Evolutionary conservation across 2,329 filamentous ascomycete genomes (phyloP), one percentile per base, ranked within the genome.

Genomic region (Lachnellula willkommii): DNA sequence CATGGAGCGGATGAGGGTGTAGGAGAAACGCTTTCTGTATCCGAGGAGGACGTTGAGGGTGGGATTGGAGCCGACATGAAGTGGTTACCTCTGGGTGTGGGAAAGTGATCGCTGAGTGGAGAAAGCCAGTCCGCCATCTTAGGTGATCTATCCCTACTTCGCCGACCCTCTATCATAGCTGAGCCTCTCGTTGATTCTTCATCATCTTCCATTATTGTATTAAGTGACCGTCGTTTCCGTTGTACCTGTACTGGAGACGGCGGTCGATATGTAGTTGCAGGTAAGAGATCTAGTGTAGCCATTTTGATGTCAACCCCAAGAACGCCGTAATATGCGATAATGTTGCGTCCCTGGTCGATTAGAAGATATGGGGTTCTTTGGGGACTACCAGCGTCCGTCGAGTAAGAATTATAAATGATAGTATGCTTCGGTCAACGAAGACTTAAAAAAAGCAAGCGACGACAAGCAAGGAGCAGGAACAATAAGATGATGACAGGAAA

Each of bases 11-110:
- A 82, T 42, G 77, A 80, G 9, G 74, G 77, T 65, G 77, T 78
- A 53, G 77, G 82, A 55, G 80, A 82, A 51, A 72, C 76, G 63
- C 72, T 77, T 59, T 81, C 80, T 56, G 74, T 75, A 6, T 81
- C 79, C 39, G 73, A 72, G 49, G 78, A 77, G 22, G 81, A 82
- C 20, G 82, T 80, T 52, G 83, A 83, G 37, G 84, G 79, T 54
- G 84, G 76, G 67, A 82, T 78, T 47, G 83, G 81, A 49, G 82
- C 83, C 40, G 83, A 76, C 67, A 87, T 78, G 68, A 84, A 85
- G 70, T 87, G 77, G 63, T 81, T 74, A 57, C 84, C 86, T 65
- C 83, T 78, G n/a, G 87, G 86, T 8, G 86, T 88, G 43, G 86
- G 87, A 68, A 90, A 90, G 69, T 89, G 76, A 54, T 79, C 77